A percentile compares a stretch with the other conserved stretches of the same genome.
phyloP scores from a whole-genome alignment of 441 rosid species.

The Raphanus hybrid region DNA sequence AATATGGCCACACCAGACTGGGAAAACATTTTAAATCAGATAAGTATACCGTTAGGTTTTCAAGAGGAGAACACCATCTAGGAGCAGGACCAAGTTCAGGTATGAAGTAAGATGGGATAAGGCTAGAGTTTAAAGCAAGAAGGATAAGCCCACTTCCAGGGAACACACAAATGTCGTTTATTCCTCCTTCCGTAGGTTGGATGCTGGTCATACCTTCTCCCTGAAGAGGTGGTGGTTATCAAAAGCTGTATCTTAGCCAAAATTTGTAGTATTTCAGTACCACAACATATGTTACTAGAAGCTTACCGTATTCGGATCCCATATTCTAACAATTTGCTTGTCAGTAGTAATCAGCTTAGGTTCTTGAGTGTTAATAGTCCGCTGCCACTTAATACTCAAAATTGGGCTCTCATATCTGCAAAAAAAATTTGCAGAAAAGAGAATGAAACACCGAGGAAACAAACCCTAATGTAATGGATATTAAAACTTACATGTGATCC shows the following conservation, averaged over 20 bases:
- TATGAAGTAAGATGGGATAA: conserved; percentile 84
- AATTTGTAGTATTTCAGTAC: neutral
- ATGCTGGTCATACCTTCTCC: conserved; percentile 90
- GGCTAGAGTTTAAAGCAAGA: conserved; percentile 80
- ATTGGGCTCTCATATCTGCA: conserved; percentile 87
- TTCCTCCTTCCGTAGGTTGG: conserved; percentile 83
- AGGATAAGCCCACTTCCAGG: conserved; percentile 82
- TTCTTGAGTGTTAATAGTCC: conserved; percentile 68
- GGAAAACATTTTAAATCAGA: neutral
- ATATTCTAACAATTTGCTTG: conserved; percentile 81
- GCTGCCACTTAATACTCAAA: conserved; percentile 92
- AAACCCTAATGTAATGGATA: conserved; percentile 1
- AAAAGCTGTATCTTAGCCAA: conserved; percentile 9
- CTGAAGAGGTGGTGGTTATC: conserved; percentile 37
- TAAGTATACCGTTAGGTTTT: conserved; percentile 70
- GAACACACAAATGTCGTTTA: conserved; percentile 86
- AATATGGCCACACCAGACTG: neutral
- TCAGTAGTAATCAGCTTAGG: conserved; percentile 86
- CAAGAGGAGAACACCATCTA: conserved; percentile 84
- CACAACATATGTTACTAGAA: neutral
- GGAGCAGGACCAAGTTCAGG: conserved; percentile 97
- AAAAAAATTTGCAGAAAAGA: conserved; percentile 26
- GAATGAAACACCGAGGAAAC: conserved; percentile 21
- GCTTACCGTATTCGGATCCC: conserved; percentile 94
- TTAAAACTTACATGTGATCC: conserved; percentile 82